Conservation (phyloP, 2,329 filamentous ascomycete genomes). For the Fusarium sp. region DNA sequence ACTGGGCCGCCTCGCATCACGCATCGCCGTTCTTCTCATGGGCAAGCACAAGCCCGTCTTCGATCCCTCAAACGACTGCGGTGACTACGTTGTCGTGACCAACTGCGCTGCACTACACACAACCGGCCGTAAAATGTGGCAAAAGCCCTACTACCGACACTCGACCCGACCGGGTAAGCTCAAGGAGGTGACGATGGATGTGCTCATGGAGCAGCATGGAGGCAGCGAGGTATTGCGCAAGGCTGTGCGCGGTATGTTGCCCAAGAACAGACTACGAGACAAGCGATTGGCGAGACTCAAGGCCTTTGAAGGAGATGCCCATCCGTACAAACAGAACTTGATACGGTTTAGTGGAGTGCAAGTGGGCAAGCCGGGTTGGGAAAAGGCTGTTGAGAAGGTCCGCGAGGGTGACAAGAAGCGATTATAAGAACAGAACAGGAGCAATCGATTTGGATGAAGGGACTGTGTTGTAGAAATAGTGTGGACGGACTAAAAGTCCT, state of each 20-base stretch:
- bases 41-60: conserved; percentile 99
- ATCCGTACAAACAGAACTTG: conserved; percentile 93
- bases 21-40: conserved; percentile 90
- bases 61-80: conserved; percentile 97
- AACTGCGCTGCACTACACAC: conserved; percentile 88
- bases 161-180: conserved; percentile 90
- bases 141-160: conserved; percentile 97
- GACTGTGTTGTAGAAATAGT: conserved; percentile 32
- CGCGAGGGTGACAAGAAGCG: conserved; percentile 63
- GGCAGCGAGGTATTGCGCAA: conserved; percentile 91
- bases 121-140: conserved; percentile 91
- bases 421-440: conserved; percentile 56
- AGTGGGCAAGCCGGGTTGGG: conserved; percentile 68
- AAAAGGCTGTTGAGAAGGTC: conserved; percentile 63
- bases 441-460: conserved; percentile 1
- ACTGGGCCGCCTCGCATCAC: conserved; percentile 89
- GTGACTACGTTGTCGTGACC: conserved; percentile 96
- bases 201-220: conserved; percentile 92
- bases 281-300: conserved; percentile 89
- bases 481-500: conserved; percentile 42
- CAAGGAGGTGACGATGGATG: conserved; percentile 92
- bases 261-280: conserved; percentile 93
- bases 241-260: conserved; percentile 96
- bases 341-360: conserved; percentile 75
- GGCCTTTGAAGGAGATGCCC: conserved; percentile 91